Conservation (phyloP, 306 rosid species). For the Ammopiptanthus mongolicus region DNA sequence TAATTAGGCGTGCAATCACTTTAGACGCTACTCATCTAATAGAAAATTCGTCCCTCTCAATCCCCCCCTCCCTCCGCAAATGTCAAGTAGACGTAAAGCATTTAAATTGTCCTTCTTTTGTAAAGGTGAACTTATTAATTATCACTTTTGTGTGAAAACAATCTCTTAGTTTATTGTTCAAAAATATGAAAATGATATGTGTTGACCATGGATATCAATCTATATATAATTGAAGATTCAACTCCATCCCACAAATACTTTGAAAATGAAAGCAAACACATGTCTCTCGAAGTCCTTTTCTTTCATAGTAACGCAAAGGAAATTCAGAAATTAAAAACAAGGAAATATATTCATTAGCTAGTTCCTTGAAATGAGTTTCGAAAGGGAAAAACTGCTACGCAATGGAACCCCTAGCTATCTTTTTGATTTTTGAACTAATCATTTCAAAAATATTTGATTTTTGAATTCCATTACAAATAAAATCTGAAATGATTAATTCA, state of each 20-base stretch:
- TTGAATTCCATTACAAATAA: too few species aligned
- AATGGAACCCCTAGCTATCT: background rate
- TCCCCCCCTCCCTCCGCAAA: background rate
- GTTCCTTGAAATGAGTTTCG: background rate
- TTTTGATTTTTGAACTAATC: background rate
- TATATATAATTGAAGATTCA: conserved; percentile 22
- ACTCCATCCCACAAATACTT: background rate
- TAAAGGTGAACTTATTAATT: conserved; percentile 17
- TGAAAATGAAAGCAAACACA: background rate
- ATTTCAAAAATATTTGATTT: too few species aligned
- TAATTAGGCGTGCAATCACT: background rate
- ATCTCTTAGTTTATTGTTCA: background rate
- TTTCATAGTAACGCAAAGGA: background rate
- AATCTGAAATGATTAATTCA: too few species aligned
- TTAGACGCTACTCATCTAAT: background rate
- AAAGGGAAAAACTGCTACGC: background rate
- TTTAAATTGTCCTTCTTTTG: conserved; percentile 23
- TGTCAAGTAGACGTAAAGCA: conserved; percentile 36
- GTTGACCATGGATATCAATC: conserved; percentile 24
- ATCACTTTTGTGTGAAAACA: conserved; percentile 25
- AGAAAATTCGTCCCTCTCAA: conserved; percentile 13
- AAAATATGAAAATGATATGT: conserved; percentile 17
- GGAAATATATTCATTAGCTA: background rate
- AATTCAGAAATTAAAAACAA: background rate
- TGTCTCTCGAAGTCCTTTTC: background rate